Evolutionary conservation across 192 early-diverging fungal species (phyloP).

Genomic region (Podila verticillata): DNA sequence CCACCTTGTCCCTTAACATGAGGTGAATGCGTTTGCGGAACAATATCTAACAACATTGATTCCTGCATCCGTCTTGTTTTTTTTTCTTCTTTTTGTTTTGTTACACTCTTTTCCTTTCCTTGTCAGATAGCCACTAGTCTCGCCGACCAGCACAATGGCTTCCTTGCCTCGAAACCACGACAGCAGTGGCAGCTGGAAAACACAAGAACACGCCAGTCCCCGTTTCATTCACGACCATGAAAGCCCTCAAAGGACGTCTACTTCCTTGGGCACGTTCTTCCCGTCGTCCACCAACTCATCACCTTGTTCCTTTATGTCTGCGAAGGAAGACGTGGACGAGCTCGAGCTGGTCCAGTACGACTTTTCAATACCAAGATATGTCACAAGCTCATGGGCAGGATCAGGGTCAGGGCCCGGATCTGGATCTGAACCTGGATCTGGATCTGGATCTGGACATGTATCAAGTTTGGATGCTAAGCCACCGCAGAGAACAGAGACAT

Average conservation of each 20-base stretch:
- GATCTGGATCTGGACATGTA: neutral
- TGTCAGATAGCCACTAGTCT: neutral
- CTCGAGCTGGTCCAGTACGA: neutral
- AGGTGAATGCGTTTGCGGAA: no score
- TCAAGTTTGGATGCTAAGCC: no score
- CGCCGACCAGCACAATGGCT: neutral
- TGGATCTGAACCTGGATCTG: neutral
- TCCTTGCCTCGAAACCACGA: slow-evolving; percentile 1
- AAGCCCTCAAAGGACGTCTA: no score
- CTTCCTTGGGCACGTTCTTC: neutral
- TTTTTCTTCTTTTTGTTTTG: neutral
- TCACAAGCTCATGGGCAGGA: no score
- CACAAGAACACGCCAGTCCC: neutral
- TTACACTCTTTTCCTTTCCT: neutral
- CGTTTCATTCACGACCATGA: neutral
- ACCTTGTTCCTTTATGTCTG: slow-evolving; percentile 35
- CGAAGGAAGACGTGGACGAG: slow-evolving; percentile 15
- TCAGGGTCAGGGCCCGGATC: neutral
- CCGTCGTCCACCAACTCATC: slow-evolving; percentile 33
- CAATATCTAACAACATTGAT: no score
- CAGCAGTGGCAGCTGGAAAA: neutral
- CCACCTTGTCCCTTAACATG: no score
- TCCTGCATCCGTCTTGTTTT: no score
- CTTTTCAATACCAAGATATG: neutral
- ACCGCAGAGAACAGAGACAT: no score